phyloP scores from a whole-genome alignment of 192 early-diverging fungal species.

The Paraglomus occultum region DNA sequence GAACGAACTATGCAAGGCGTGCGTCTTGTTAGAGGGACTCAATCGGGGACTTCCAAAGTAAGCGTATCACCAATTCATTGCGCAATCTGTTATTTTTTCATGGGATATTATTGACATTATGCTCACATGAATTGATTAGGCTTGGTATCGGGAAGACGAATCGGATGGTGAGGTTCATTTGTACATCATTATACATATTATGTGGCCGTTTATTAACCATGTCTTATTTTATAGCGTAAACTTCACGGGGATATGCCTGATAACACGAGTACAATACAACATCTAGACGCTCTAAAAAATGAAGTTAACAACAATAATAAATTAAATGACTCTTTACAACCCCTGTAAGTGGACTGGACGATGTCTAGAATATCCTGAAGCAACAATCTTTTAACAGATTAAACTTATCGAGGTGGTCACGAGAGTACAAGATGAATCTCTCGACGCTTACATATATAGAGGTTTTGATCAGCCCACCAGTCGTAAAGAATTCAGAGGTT shows the following conservation, averaged over 20 bases:
- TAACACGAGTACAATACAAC: background rate
- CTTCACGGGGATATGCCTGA: constrained; percentile 20
- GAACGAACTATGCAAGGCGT: constrained; percentile 92
- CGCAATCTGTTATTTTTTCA: background rate
- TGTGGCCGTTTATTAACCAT: background rate
- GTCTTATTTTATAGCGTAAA: constrained; percentile 11
- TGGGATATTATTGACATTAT: background rate
- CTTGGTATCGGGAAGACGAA: constrained; percentile 29
- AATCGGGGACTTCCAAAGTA: constrained; percentile 81
- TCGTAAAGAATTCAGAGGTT: no score
- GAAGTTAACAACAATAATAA: background rate
- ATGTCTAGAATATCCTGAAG: no score
- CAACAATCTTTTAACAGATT: no score
- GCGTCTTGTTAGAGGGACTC: constrained; percentile 87
- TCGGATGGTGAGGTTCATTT: constrained; percentile 10
- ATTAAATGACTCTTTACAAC: no score
- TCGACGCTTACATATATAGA: no score
- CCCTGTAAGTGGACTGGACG: no score
- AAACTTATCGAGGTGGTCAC: no score
- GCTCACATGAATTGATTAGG: background rate
- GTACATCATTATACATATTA: constrained; percentile 4
- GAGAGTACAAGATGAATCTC: no score
- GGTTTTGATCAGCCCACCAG: no score
- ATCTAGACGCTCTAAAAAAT: background rate
- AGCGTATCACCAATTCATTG: background rate